Evolutionary conservation across 2,329 filamentous ascomycete species (phyloP).

Genomic region (Aurifilum marmelostoma): DNA sequence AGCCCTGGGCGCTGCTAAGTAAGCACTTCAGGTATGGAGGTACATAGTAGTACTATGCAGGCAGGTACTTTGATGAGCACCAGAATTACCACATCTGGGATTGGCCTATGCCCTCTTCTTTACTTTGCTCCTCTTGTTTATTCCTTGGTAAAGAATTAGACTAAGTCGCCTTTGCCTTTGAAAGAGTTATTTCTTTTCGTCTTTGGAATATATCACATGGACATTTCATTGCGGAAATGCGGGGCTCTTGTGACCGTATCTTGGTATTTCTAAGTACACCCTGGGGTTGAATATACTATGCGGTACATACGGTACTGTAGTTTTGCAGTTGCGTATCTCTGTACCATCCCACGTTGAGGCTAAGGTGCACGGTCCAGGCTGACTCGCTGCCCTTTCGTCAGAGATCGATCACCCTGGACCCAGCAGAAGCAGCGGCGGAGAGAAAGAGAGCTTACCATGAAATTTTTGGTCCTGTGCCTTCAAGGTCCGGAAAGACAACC

Average conservation of each 20-base stretch:
- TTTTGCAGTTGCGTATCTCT: neutral
- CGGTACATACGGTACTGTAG: neutral
- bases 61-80: neutral
- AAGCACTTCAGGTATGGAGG: too few relatives aligned
- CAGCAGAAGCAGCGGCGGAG: conserved; percentile 11
- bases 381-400: conserved; percentile 26
- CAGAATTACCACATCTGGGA: neutral
- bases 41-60: neutral
- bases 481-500: conserved; percentile 19
- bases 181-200: too few relatives aligned
- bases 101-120: too few relatives aligned
- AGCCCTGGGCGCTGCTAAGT: neutral
- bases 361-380: conserved; percentile 13
- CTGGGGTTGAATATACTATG: neutral
- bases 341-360: neutral
- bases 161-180: too few relatives aligned
- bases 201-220: neutral
- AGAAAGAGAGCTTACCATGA: conserved; percentile 23
- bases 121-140: too few relatives aligned
- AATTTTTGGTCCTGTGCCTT: conserved; percentile 30
- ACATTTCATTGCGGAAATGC: neutral
- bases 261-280: neutral
- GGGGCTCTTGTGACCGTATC: neutral
- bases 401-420: conserved; percentile 23
- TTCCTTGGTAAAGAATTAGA: too few relatives aligned